A percentile compares a stretch with the other conserved stretches of the same genome.
Evolutionary conservation across 2,329 filamentous ascomycete genomes (phyloP).

Genomic region (Trichoderma polysporum): DNA sequence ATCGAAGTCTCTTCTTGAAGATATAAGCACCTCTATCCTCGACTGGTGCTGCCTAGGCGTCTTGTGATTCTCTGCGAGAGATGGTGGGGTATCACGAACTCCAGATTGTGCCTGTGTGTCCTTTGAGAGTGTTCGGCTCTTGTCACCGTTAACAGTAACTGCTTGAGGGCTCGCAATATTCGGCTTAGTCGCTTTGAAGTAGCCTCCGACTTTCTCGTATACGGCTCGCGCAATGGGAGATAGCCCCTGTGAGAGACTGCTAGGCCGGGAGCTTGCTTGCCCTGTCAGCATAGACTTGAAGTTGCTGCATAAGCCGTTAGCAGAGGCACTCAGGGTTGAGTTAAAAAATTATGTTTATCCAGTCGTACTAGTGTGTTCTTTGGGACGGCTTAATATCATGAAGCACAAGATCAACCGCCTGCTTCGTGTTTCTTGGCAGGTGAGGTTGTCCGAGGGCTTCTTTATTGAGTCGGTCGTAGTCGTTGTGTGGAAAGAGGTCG

Average conservation of each 20-base stretch:
- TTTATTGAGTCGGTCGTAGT: constrained; percentile 68
- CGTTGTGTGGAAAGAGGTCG: constrained; percentile 50
- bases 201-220: constrained; percentile 42
- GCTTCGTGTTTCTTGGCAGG: constrained; percentile 65
- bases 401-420: constrained; percentile 71
- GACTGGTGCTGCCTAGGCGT: constrained; percentile 37
- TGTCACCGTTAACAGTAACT: constrained; percentile 38
- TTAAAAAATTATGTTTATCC: constrained; percentile 29
- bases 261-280: constrained; percentile 25
- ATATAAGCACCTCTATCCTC: constrained; percentile 50
- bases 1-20: constrained; percentile 44
- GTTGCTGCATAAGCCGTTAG: constrained; percentile 43
- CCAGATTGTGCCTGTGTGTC: constrained; percentile 24
- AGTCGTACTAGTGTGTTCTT: constrained; percentile 64
- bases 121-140: constrained; percentile 25
- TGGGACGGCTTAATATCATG: constrained; percentile 71
- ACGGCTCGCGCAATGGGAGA: constrained; percentile 48
- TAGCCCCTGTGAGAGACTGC: constrained; percentile 42
- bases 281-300: constrained; percentile 43
- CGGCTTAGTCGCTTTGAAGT: constrained; percentile 41
- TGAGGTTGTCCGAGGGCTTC: constrained; percentile 61
- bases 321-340: not conserved
- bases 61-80: constrained; percentile 29
- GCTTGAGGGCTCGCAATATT: constrained; percentile 32
- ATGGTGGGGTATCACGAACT: constrained; percentile 24